Evolutionary conservation across 169 alveolate species (phyloP), one percentile per base, ranked within the genome.

Genomic region (Plasmodium gallinaceum): DNA sequence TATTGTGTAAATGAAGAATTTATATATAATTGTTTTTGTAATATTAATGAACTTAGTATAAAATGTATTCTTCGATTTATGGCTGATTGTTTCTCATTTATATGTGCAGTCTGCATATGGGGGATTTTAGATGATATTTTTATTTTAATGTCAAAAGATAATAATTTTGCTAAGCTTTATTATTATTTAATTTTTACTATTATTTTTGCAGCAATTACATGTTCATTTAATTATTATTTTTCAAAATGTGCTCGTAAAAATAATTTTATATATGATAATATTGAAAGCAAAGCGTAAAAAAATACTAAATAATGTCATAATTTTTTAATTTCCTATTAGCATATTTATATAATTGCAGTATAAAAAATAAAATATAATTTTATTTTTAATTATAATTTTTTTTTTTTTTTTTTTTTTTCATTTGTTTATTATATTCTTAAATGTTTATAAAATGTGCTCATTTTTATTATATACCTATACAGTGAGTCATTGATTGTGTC

Each of bases 81-180:
- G 20, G 92, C 87, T 46, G 92, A 86, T 10, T 86, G 74, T 12
- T 86, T 48, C 10, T 86, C 92, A 22, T 86, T 86, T 46, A 58
- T 86, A 22, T 86, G 92, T 60, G 92, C 88, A 48, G 87, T 86
- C 6, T 68, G 92, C 14, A 26, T 86, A 16, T 86, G 92, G 92
- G 92, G 92, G 0, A 24, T 70, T 20, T 86, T 86, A 16, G 92
- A 86, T 3, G 87, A 70, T 51, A 51, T 86, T 22, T 45, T 86
- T 39, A 65, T 20, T 58, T 42, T 86, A 58, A 10, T 86, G n/a
- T 69, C 92, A 52, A 54, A 69, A 43, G 87, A 70, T 5, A 43
- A 71, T 86, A 2, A 0, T 58, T 54, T 46, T 61, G 52, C 52
- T 46, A 86, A 58, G 51, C 68, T 86, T 39, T 86, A 45, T 48